phyloP scores from a whole-genome alignment of 805 yeast genomes.

The Candida tammaniensis region DNA sequence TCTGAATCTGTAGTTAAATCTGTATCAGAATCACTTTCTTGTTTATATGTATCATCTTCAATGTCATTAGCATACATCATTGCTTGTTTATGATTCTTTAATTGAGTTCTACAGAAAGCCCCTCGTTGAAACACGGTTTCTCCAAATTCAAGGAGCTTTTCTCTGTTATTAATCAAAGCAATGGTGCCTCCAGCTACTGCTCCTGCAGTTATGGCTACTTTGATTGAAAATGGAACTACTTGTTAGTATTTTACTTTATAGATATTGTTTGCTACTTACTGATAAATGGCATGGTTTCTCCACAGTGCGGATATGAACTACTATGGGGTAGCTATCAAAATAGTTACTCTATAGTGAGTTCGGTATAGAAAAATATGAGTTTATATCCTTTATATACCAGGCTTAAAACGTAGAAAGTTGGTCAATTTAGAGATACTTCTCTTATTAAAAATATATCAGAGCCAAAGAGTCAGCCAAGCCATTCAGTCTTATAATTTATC shows the following conservation, averaged over 20 bases:
- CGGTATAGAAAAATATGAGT: no score
- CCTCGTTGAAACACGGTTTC: slow-evolving; percentile 28
- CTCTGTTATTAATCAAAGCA: slow-evolving; percentile 28
- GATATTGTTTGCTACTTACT: slow-evolving; percentile 1
- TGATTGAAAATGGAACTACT: slow-evolving; percentile 31
- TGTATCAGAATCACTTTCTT: slow-evolving; percentile 8
- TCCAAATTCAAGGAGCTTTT: slow-evolving; percentile 25
- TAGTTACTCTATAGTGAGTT: no score
- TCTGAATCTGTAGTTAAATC: slow-evolving; percentile 1
- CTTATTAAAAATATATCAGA: no score
- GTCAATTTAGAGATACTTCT: no score
- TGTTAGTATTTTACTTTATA: slow-evolving; percentile 8
- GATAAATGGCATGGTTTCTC: slow-evolving; percentile 4
- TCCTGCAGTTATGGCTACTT: slow-evolving; percentile 31
- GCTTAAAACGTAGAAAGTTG: no score
- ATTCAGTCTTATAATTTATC: no score
- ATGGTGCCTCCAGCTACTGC: slow-evolving; percentile 33
- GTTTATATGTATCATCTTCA: slow-evolving; percentile 6
- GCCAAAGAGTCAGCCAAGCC: no score
- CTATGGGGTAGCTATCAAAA: no score
- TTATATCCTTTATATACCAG: no score
- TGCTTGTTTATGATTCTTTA: slow-evolving; percentile 5
- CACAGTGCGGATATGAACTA: no score
- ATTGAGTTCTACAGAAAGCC: slow-evolving; percentile 23
- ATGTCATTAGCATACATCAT: slow-evolving; percentile 10